Evolutionary conservation across 805 yeast genomes (phyloP).

Genomic region (Yarrowia sp.): DNA sequence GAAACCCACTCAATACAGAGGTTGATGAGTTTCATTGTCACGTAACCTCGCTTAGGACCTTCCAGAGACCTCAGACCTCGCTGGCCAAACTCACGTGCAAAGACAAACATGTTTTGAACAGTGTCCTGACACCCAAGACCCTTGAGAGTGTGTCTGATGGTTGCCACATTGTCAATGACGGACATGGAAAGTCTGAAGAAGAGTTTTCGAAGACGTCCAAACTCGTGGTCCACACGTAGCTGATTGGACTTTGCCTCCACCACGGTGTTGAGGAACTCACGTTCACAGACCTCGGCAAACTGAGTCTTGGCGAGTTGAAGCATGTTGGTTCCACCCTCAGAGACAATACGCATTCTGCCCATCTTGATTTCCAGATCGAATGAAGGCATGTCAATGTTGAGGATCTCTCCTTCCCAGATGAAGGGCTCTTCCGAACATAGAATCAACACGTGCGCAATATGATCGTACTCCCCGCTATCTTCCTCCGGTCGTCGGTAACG

Average conservation of each 20-base stretch:
- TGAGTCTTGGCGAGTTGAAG: conserved; percentile 63
- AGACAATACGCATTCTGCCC: conserved; percentile 70
- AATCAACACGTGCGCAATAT: conserved; percentile 70
- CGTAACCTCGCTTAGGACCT: conserved; percentile 66
- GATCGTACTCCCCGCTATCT: conserved; percentile 43
- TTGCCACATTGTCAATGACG: conserved; percentile 66
- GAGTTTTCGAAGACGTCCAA: conserved; percentile 67
- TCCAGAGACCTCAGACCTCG: conserved; percentile 72
- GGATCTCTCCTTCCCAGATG: conserved; percentile 86
- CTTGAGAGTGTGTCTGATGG: conserved; percentile 59
- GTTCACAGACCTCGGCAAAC: conserved; percentile 64
- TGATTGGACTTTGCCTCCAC: conserved; percentile 74
- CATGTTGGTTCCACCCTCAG: conserved; percentile 70
- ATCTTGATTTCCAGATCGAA: conserved; percentile 61
- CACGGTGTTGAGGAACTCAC: conserved; percentile 55
- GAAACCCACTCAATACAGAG: conserved; percentile 89
- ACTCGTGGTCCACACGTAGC: conserved; percentile 73
- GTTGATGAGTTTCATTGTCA: conserved; percentile 74
- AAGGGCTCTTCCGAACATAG: conserved; percentile 83
- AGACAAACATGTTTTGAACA: conserved; percentile 74
- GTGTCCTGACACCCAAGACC: conserved; percentile 75
- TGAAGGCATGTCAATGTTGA: conserved; percentile 55
- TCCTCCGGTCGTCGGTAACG: conserved; percentile 45
- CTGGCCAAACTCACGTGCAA: conserved; percentile 81
- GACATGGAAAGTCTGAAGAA: conserved; percentile 72